Conservation (phyloP, 768 basidiomycete species). For the Vararia minispora region DNA sequence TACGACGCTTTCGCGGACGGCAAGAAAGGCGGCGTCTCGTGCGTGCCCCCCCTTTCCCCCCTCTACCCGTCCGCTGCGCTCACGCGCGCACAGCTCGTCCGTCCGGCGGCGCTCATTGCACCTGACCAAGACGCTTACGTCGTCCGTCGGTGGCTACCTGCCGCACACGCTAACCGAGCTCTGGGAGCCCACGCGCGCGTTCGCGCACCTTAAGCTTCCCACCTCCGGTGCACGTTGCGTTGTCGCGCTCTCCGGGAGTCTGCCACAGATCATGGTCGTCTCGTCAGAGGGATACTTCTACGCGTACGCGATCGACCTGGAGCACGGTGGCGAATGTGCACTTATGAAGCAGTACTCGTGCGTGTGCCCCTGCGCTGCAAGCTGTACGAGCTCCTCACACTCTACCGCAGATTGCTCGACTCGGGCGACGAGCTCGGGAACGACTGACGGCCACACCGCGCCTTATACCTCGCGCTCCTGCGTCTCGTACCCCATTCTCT, state of each 20-base stretch:
- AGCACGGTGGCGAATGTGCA: slow-evolving; percentile 91
- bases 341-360: slow-evolving; percentile 90
- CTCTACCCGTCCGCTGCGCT: background rate
- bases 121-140: slow-evolving; percentile 61
- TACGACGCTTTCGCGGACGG: slow-evolving; percentile 79
- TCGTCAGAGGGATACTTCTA: slow-evolving; percentile 95
- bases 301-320: slow-evolving; percentile 89
- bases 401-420: slow-evolving; percentile 16
- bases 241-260: slow-evolving; percentile 86
- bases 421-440: slow-evolving; percentile 16
- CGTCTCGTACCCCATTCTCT: too few species aligned
- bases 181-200: slow-evolving; percentile 95
- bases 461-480: too few species aligned
- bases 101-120: slow-evolving; percentile 64
- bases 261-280: slow-evolving; percentile 95
- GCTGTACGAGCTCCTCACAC: background rate
- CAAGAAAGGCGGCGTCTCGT: slow-evolving; percentile 56
- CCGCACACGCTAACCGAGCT: slow-evolving; percentile 88
- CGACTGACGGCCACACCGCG: too few species aligned
- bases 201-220: slow-evolving; percentile 82
- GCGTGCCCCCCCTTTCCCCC: slow-evolving; percentile 15
- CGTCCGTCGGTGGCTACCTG: slow-evolving; percentile 75
- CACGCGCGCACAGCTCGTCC: slow-evolving; percentile 24
- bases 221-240: slow-evolving; percentile 70
- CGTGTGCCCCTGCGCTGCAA: slow-evolving; percentile 8